Evolutionary conservation across 2,329 filamentous ascomycete genomes (phyloP), one percentile per base, ranked within the genome.

Genomic region (Ophiobolus disseminans): DNA sequence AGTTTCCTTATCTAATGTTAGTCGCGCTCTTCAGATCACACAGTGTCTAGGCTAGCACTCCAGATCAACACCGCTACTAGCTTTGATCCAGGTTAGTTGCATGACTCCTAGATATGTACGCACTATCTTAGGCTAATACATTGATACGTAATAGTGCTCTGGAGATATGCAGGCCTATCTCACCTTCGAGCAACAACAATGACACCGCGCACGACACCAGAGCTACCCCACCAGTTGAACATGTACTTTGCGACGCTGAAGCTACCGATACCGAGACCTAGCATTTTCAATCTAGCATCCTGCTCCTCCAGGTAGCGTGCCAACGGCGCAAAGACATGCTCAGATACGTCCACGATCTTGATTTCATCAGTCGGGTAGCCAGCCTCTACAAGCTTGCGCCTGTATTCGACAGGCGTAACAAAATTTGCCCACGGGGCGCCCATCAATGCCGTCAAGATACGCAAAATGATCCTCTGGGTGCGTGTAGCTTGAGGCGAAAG

Each of bases 241-340:
- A 75, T 56, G 36, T 41, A 51, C 30, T 54, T 66, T 3, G 73
- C 73, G 1, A 56, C 63, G 20, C 58, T 53, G 28, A 73, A 73
- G 28, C 65, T 66, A 1, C 75, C 74, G 48, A 78, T 50, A 2
- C 66, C 63, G 22, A 77, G 48, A 1, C 76, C 74, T 51, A 71
- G 66, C 21, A 42, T 48, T 28, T 57, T 59, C 40, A 78, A 50
- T 26, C 70, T 69, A 16, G 38, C 45, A n/a, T 75, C 66, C 45
- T 71, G 70, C n/a, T 55, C 46, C 8, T 63, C 60, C 20, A 85
- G 63, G 46, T 77, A 82, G 1, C 42, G 55, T 3, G 77, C 74
- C 13, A 85, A 61, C 0, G 80, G 80, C 0, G 65, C 54, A 57
- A 85, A 85, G 0, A 84, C 81, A 50, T 82, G 65, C 4, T 76